These are phyloP conservation scores for Gonapodya sp. DNA, from an alignment of 192 early-diverging fungal species.

Conservation along the genomic window DNA sequence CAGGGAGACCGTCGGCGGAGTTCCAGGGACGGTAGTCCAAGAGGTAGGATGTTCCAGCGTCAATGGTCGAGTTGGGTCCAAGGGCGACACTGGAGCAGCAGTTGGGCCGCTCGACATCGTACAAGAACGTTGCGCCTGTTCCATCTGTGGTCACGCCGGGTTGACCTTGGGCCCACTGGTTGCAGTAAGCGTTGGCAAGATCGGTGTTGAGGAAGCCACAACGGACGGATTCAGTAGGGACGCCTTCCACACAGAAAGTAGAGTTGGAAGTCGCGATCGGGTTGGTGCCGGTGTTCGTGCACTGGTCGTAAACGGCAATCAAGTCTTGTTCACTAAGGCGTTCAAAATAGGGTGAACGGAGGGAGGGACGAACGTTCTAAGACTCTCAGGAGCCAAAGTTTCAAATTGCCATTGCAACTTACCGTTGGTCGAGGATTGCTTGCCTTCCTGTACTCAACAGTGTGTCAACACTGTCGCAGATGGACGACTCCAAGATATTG, in stretches of 20 bases:
- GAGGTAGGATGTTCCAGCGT: neutral
- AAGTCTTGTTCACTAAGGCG: neutral
- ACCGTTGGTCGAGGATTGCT: neutral
- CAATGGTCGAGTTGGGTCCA: neutral
- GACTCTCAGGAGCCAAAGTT: too few species aligned
- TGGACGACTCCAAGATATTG: neutral
- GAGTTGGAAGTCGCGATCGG: neutral
- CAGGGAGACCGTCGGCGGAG: neutral
- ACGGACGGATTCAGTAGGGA: neutral
- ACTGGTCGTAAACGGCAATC: neutral
- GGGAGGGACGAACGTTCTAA: too few species aligned
- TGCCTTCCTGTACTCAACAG: neutral
- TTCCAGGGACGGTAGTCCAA: neutral
- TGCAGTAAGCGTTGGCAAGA: neutral
- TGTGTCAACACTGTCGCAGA: neutral
- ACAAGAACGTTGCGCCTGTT: neutral
- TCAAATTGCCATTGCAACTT: too few species aligned
- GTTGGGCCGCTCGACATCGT: neutral
- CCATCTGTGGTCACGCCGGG: neutral
- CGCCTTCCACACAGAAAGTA: neutral
- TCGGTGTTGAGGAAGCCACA: neutral
- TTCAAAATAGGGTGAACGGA: too few species aligned
- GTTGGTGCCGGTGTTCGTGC: neutral
- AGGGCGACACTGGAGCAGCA: neutral
- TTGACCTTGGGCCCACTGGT: neutral